Evolutionary conservation across 345 rosid species (phyloP), one percentile per base, ranked within the genome.

Genomic region (Turnera subulata): DNA sequence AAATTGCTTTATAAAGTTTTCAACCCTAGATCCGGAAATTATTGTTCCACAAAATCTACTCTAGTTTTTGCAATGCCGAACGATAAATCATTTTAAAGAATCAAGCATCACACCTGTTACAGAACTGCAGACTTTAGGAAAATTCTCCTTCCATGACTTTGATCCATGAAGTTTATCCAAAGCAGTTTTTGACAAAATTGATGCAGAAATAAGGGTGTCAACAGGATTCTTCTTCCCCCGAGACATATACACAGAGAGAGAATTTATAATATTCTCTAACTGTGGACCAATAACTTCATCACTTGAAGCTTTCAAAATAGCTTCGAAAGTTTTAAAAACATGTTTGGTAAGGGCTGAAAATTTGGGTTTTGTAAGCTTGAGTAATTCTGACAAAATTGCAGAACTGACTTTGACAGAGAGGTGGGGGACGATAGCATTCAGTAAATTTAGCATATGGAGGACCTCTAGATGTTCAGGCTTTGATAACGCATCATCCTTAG

Each of bases 391-490:
- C 51, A 89, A 65, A 69, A 78, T 51, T 50, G 68, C 66, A 13
- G 73, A 73, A 56, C 78, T 67, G 16, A 81, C 75, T 66, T 89
- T 76, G 18, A 62, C 53, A 33, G 85, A 73, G 37, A 86, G 81
- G 66, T 65, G 64, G 0, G 91, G 88, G 75, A 73, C 64, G 24
- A 69, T 54, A 65, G 77, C 69, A 67, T 80, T 85, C 70, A 93
- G 70, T 29, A 87, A 70, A 73, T 85, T 85, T 57, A 93, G 63
- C 84, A 83, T 68, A 65, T 85, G 88, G 29, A 85, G 83, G 71
- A 82, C 85, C 76, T 82, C 95, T 22, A 76, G 58, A 45, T 81
- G 69, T 60, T 83, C 83, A 12, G 76, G 63, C 56, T 72, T 81
- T n/a, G 67, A 61, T 35, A 58, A 23, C 2, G 52, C 54, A 23